Evolutionary conservation across 108 stramenopile genomes (phyloP), one percentile per base, ranked within the genome.

Genomic region (Seminavis robusta): DNA sequence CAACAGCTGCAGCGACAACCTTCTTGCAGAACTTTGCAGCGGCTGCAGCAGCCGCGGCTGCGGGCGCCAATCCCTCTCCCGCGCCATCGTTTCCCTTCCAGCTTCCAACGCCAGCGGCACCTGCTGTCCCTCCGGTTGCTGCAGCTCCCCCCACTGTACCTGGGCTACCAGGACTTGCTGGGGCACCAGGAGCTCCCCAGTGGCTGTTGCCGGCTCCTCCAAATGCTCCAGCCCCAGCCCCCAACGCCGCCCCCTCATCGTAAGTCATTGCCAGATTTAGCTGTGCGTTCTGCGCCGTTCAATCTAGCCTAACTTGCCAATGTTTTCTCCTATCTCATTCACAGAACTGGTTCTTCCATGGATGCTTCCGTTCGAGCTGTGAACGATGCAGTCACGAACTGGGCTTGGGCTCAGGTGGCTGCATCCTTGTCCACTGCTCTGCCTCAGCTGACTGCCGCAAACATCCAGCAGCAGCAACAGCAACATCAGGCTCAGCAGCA

Each of bases 401-500:
- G 42, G 45, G 69, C 63, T 5, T 70, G 53, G 48, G 64, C 75
- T 1, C 63, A 70, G 46, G 75, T 60, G 19, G 63, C 55, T 37
- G 53, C 55, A 16, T 56, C 63, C 25, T 56, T 65, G 33, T 21
- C 46, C 2, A 55, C 63, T 1, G 63, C 63, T 11, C 24, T 65
- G 25, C 33, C 53, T 13, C 63, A 65, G 36, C 44, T 65, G 47
- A 46, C 73, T 41, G 54, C 26, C 46, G 28, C 67, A 64, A 37
- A 62, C 25, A 38, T 56, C 4, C 65, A 59, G 25, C 65, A 67
- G 31, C 63, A 65, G 33, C 69, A 71, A 60, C 56, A 69, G 47
- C 54, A n/a, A n/a, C n/a, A n/a, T n/a, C n/a, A n/a, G n/a, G n/a
- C n/a, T n/a, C n/a, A 65, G 30, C 73, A 61, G 15, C 52, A 43